These are phyloP conservation scores for Tetrapisispora iriomotensis DNA, from an alignment of 805 yeast genomes.

Conservation along the genomic window DNA sequence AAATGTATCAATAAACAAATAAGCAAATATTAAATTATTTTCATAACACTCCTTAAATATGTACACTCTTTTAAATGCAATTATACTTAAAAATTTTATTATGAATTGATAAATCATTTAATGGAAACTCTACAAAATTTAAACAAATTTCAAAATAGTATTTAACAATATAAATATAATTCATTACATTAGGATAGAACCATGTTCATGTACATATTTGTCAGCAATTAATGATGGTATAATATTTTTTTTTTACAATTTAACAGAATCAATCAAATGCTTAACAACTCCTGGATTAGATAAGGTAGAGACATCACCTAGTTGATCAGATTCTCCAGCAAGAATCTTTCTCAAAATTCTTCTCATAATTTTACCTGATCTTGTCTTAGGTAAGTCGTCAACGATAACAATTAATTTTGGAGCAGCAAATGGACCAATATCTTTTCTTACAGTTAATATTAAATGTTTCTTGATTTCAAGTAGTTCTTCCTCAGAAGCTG, in stretches of 20 bases:
- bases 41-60: no score
- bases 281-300: slow-evolving; percentile 68
- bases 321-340: slow-evolving; percentile 68
- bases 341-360: slow-evolving; percentile 69
- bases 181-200: no score
- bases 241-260: slow-evolving; percentile 13
- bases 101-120: no score
- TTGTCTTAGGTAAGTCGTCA: slow-evolving; percentile 72
- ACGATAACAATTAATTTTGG: slow-evolving; percentile 67
- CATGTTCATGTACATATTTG: no score
- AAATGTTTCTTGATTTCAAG: slow-evolving; percentile 51
- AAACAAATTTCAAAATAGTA: no score
- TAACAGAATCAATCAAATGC: slow-evolving; percentile 49
- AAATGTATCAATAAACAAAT: not conserved
- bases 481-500: slow-evolving; percentile 35
- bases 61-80: no score
- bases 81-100: no score
- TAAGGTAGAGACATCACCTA: slow-evolving; percentile 71
- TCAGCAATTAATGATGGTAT: no score
- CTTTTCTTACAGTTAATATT: slow-evolving; percentile 61
- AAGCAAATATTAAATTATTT: not conserved
- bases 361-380: slow-evolving; percentile 84
- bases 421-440: slow-evolving; percentile 81
- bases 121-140: no score
- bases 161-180: no score